These are phyloP conservation scores for Erysimum cheiri DNA, from an alignment of 441 rosid species.

Conservation along the genomic window DNA sequence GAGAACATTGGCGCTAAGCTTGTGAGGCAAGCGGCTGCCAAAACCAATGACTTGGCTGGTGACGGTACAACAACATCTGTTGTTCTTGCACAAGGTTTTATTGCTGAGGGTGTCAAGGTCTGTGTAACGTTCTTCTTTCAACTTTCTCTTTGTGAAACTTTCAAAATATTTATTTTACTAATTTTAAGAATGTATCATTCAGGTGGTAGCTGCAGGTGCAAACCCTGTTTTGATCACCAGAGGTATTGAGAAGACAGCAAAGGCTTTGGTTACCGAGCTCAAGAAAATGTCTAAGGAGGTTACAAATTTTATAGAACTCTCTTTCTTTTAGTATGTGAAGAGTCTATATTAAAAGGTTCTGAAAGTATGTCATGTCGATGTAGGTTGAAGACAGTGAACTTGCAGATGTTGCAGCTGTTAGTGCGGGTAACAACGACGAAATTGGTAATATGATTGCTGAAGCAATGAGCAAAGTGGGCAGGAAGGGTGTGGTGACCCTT, in stretches of 20 bases:
- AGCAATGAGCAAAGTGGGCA: conserved; percentile 96
- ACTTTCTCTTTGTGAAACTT: conserved; percentile 8
- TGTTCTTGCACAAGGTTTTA: conserved; percentile 96
- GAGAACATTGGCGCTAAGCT: conserved; percentile 97
- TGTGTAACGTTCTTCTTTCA: conserved; percentile 26
- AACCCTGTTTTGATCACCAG: conserved; percentile 87
- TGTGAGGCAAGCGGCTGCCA: conserved; percentile 97
- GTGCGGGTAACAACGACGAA: conserved; percentile 97
- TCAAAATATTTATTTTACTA: background rate
- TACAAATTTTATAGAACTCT: background rate
- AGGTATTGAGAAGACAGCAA: conserved; percentile 91
- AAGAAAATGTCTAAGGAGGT: conserved; percentile 92
- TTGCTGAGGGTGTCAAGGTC: conserved; percentile 97
- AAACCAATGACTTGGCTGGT: conserved; percentile 97
- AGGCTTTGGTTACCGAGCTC: conserved; percentile 80
- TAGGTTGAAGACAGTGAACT: conserved; percentile 99
- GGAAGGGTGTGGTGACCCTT: conserved; percentile 97
- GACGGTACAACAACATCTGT: conserved; percentile 98
- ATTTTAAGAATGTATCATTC: conserved; percentile 23
- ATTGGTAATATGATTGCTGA: conserved; percentile 97
- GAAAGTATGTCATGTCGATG: conserved; percentile 33
- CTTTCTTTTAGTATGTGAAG: background rate
- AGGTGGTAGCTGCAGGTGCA: conserved; percentile 99
- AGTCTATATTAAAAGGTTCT: conserved; percentile 11
- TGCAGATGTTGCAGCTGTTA: conserved; percentile 98